Conservation (phyloP, 192 early-diverging fungal genomes). For the Thoreauomyces humboldtii region DNA sequence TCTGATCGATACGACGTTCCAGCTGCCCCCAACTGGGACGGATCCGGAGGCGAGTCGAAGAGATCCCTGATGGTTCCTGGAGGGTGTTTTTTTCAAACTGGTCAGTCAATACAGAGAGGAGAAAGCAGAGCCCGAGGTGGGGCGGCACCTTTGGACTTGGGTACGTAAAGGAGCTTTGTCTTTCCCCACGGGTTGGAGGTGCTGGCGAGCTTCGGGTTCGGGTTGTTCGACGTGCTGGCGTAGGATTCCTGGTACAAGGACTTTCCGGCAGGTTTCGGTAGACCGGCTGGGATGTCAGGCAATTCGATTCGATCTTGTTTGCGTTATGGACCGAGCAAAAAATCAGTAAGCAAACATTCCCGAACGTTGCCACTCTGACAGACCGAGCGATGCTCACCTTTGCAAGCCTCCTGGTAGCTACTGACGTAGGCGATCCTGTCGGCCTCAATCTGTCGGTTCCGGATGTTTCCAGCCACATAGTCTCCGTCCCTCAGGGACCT, state of each 20-base stretch:
- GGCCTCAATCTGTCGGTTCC: not conserved
- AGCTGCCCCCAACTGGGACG: not conserved
- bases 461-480: not conserved
- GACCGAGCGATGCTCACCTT: conserved; percentile 8
- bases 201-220: not conserved
- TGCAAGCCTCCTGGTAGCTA: conserved; percentile 9
- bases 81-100: no score
- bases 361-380: no score
- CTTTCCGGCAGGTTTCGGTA: not conserved
- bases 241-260: conserved; percentile 4
- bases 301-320: not conserved
- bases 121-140: no score
- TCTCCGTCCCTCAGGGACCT: conserved; percentile 5
- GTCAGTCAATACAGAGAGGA: no score
- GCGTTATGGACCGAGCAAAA: not conserved
- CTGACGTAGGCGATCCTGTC: not conserved
- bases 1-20: not conserved
- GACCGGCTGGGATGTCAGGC: conserved; percentile 1
- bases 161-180: conserved; percentile 19
- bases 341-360: not conserved
- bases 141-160: conserved; percentile 13
- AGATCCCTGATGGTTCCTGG: conserved; percentile 13
- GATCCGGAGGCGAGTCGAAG: no score
- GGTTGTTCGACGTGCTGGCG: not conserved
- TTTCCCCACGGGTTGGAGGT: conserved; percentile 23